Base-by-base conservation (phyloP, 805 yeast species). In the Lipomyces kockii region DNA sequence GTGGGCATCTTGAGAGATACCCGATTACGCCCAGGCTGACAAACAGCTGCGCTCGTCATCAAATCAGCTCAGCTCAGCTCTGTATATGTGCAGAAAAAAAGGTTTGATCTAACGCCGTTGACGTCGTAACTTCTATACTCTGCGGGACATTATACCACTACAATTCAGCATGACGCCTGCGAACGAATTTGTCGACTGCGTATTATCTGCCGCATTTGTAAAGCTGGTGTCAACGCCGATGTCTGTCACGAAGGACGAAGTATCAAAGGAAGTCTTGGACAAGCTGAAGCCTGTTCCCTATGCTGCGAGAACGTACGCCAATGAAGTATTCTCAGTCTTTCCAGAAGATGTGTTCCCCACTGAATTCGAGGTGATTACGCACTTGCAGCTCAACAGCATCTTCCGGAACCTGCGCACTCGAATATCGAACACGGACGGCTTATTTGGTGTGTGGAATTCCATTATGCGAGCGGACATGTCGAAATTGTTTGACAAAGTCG, bases 291-390 rank as follows among this genome's bases (percentile, higher is more conserved):
- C 61, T 2, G n/a, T 58, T 7, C 62, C 66, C 39, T 63, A 63
- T 34, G 62, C 66, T 6, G 56, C 66, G 14, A 58, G 59, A 8
- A 32, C 59, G 32, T 37, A 58, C 34, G 58, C 62, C 11, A 32
- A 52, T 27, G 62, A 52, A 37, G 34, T 63, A 3, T 63, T 63
- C 32, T 39, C 43, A 4, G 25, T 53, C 9, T 29, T 64, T 35
- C 61, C 67, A 17, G 63, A 54, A 17, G 61, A 37, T 22, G 39
- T 51, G 7, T 60, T 64, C 55, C 67, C 67, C 17, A 39, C 39
- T 22, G 64, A 61, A 35, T 22, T 27, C 32, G 67, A 64, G n/a
- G 35, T 64, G 14, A 20, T 37, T n/a, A 56, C 67, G 11, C 64
- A 64, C 39, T 37, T 64, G 57, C 60, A 60, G 46, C 37, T 64